Conservation (phyloP, 2,329 filamentous ascomycete species). For the Plectosphaerella cucumerina region DNA sequence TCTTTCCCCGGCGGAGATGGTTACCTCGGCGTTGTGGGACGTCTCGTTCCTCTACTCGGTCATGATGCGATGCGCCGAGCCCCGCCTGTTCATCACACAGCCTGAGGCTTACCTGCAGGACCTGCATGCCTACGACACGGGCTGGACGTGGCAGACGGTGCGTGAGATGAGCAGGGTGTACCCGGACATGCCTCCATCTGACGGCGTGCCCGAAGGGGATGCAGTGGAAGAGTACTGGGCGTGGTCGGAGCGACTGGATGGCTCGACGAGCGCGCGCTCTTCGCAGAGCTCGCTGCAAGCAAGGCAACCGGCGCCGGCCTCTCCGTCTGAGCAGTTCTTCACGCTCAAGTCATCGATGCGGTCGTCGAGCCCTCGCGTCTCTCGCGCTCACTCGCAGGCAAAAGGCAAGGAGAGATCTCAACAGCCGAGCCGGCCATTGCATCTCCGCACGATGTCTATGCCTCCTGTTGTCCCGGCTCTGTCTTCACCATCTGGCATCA, state of each 20-base stretch:
- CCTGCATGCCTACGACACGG: constrained; percentile 42
- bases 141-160: constrained; percentile 70
- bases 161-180: constrained; percentile 57
- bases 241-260: constrained; percentile 62
- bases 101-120: constrained; percentile 71
- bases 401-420: constrained; percentile 25
- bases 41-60: constrained; percentile 67
- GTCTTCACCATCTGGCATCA: constrained; percentile 33
- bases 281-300: constrained; percentile 37
- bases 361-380: constrained; percentile 26
- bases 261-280: constrained; percentile 40
- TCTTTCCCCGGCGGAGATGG: constrained; percentile 66
- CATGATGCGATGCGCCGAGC: constrained; percentile 66
- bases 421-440: constrained; percentile 39
- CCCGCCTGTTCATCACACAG: constrained; percentile 72
- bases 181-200: constrained; percentile 30
- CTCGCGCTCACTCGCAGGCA: constrained; percentile 34
- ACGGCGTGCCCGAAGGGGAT: constrained; percentile 55
- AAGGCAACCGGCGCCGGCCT: constrained; percentile 34
- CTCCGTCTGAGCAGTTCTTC: constrained; percentile 36
- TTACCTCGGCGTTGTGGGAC: constrained; percentile 68
- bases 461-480: constrained; percentile 35
- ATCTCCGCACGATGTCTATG: constrained; percentile 49
- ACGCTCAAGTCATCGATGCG: constrained; percentile 30
- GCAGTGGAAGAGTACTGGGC: constrained; percentile 64